A percentile compares a stretch with the other conserved stretches of the same genome.
phyloP scores from a whole-genome alignment of 768 basidiomycete genomes.

The Phylloporus scabripes region DNA sequence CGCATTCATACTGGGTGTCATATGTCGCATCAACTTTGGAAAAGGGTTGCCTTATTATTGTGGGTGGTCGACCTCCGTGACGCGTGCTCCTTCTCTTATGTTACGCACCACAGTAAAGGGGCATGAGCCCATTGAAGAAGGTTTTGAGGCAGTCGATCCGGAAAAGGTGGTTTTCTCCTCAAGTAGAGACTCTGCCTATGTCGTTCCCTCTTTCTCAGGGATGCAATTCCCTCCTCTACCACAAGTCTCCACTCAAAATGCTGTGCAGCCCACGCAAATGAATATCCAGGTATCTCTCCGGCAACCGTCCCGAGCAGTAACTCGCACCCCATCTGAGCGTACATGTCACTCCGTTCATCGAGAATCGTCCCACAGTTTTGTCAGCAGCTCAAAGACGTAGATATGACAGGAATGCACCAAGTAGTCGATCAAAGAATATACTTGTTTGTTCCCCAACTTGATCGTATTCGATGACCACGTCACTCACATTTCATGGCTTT shows the following conservation, averaged over 20 bases:
- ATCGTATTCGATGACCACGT: background rate
- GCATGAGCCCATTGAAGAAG: constrained; percentile 45
- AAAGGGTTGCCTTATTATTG: constrained; percentile 65
- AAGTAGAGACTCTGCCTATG: constrained; percentile 49
- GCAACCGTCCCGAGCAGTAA: constrained; percentile 33
- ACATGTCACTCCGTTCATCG: constrained; percentile 25
- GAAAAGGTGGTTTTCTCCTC: constrained; percentile 66
- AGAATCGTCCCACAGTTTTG: constrained; percentile 2
- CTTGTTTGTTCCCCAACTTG: background rate
- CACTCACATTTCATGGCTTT: background rate
- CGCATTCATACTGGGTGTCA: constrained; percentile 55
- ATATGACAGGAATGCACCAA: background rate
- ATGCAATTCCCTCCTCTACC: constrained; percentile 32
- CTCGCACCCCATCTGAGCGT: constrained; percentile 24
- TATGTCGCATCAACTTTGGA: constrained; percentile 72
- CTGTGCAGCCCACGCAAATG: constrained; percentile 15
- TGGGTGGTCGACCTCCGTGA: constrained; percentile 32
- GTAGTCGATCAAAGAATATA: background rate
- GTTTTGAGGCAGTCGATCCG: constrained; percentile 36
- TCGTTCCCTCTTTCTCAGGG: constrained; percentile 33
- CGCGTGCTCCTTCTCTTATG: background rate
- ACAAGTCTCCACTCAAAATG: constrained; percentile 34
- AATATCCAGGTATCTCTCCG: constrained; percentile 1
- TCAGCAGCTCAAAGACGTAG: constrained; percentile 5
- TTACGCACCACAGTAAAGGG: constrained; percentile 42